Evolutionary conservation across 163 green algal genomes (phyloP).

Genomic region (Volvox carteri): DNA sequence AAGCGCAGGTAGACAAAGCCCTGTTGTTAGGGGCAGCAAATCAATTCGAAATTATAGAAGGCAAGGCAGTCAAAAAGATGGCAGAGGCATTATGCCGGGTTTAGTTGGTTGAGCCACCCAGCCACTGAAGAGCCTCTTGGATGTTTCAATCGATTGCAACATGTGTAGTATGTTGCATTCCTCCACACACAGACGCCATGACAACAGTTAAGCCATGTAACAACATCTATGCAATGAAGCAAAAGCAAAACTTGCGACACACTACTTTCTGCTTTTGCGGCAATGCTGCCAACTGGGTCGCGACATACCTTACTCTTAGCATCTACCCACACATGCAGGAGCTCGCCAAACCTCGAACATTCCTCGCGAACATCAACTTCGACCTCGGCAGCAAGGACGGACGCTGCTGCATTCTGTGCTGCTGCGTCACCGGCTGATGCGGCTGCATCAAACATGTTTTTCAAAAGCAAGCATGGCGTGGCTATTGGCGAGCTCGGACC

Average conservation of each 20-base stretch:
- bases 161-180: no score
- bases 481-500: slow-evolving; percentile 92
- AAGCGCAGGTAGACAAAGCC: slow-evolving; percentile 97
- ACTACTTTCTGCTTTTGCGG: no score
- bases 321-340: slow-evolving; percentile 93
- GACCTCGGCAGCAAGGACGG: slow-evolving; percentile 93
- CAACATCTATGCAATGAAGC: no score
- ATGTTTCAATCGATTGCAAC: no score
- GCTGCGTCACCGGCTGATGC: slow-evolving; percentile 61
- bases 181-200: no score
- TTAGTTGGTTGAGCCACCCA: no score
- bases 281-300: no score
- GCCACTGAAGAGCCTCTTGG: no score
- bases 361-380: slow-evolving; percentile 92
- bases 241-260: no score
- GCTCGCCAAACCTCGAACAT: slow-evolving; percentile 91
- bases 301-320: slow-evolving; percentile 84
- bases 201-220: no score
- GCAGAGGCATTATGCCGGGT: no score
- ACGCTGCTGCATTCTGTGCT: slow-evolving; percentile 76
- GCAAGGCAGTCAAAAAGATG: no score
- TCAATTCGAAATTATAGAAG: background rate
- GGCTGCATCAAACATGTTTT: slow-evolving; percentile 95
- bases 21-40: slow-evolving; percentile 53
- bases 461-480: slow-evolving; percentile 93